Base-by-base conservation (phyloP, 2,329 filamentous ascomycete species). In the Pyrenophora seminiperda region DNA sequence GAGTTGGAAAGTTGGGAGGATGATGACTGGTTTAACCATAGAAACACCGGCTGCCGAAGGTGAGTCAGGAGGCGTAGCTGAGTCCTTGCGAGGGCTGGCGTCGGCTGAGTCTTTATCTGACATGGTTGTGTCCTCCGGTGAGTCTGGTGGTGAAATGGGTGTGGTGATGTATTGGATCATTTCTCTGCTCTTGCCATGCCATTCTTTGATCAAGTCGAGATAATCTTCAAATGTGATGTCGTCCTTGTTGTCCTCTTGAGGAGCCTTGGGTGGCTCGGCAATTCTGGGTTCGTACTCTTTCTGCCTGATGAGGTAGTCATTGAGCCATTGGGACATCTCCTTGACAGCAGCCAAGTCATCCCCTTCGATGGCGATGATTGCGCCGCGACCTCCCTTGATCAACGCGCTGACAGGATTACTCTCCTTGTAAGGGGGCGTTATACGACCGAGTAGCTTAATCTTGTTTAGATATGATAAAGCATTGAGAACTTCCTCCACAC, bases 301-400 rank as follows among this genome's bases (percentile, higher is more conserved):
- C 54, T 81, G 79, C 31, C 78, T 81, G 39, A 73, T 73, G 37
- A 87, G 71, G 33, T 75, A 76, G 49, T 75, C 77, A 50, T 76
- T 79, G 63, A 96, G 77, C 61, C 86, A 87, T 27, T 80, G 78
- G 46, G 88, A 81, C 15, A 96, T 83, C 14, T 83, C 81, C 3
- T 79, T 75, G 3, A 90, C 85, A 3, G 89, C 83, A 7, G 82
- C 78, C 1, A 76, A 71, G 49, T 87, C 82, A 14, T 87, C 80
- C 1, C 92, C 92, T 72, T 97, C 93, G 20, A 97, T 77, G 0
- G 90, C 88, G 54, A 97, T 86, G 30, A 97, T 82, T 0, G 89
- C 83, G 0, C 93, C 92, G n/a, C 91, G 83, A 5, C 78, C 76
- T 18, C 32, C 39, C 15, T 59, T 63, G 77, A 73, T 51, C 7